Conservation (phyloP, 2,329 filamentous ascomycete species). For the Ilyonectria mors-panacis region DNA sequence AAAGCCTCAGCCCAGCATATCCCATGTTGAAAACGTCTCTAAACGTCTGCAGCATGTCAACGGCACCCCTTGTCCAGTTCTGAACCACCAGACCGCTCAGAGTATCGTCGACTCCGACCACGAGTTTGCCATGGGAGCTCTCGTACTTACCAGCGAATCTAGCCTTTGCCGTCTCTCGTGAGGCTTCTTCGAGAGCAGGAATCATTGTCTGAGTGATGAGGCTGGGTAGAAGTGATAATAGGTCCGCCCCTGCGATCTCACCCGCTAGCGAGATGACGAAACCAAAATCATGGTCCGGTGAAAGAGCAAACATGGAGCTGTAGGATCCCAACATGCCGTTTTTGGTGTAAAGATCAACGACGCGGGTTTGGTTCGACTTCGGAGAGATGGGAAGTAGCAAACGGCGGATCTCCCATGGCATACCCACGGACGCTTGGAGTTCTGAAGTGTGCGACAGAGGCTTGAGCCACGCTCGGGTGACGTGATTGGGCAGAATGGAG, state of each 20-base stretch:
- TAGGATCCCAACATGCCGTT: constrained; percentile 57
- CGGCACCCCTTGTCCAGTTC: constrained; percentile 13
- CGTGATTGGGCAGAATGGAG: background rate
- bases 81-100: constrained; percentile 5
- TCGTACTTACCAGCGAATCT: background rate
- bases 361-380: constrained; percentile 49
- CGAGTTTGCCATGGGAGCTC: background rate
- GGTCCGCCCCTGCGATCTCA: background rate
- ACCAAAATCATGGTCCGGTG: constrained; percentile 60
- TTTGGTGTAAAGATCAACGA: constrained; percentile 63
- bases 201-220: background rate
- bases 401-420: constrained; percentile 63
- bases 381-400: constrained; percentile 13
- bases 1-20: constrained; percentile 2
- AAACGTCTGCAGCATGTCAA: background rate
- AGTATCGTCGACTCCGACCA: constrained; percentile 2
- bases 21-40: background rate
- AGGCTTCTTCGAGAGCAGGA: background rate
- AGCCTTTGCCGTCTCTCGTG: background rate
- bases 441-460: constrained; percentile 55
- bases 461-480: constrained; percentile 57
- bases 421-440: constrained; percentile 55
- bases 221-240: background rate
- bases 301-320: constrained; percentile 54
- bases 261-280: constrained; percentile 35